Conservation (phyloP, 2,329 filamentous ascomycete species). For the Lecanicillium sp. region DNA sequence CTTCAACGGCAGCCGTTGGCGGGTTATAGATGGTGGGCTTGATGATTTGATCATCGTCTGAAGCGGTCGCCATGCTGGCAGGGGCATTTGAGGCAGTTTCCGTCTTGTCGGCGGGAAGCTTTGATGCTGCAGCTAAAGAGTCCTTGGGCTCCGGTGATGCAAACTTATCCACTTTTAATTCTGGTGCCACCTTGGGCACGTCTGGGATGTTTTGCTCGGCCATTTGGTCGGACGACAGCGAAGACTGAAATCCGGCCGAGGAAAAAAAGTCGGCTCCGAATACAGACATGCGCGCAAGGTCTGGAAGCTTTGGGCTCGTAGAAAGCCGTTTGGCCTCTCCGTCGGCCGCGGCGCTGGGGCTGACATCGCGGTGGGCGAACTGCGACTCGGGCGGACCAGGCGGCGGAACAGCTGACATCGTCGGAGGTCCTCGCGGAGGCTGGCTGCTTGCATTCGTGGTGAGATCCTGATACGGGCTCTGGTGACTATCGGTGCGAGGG, state of each 20-base stretch:
- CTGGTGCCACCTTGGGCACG: slow-evolving; percentile 5
- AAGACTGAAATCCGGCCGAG: slow-evolving; percentile 12
- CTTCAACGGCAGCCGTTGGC: background rate
- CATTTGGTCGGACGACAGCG: slow-evolving; percentile 16
- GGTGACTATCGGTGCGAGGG: slow-evolving; percentile 23
- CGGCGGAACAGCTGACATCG: background rate
- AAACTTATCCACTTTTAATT: slow-evolving; percentile 8
- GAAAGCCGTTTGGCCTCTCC: slow-evolving; percentile 32
- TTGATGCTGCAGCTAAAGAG: slow-evolving; percentile 5
- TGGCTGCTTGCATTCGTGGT: background rate
- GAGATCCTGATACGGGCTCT: slow-evolving; percentile 1
- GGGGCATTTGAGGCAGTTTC: background rate
- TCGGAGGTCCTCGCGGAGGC: background rate
- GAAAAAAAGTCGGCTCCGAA: slow-evolving; percentile 56
- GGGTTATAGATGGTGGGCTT: background rate
- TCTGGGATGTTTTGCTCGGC: slow-evolving; percentile 9
- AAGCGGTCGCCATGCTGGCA: background rate
- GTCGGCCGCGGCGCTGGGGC: slow-evolving; percentile 16
- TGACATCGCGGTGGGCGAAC: background rate
- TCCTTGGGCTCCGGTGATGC: background rate
- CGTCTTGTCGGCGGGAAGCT: background rate
- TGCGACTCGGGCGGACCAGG: background rate
- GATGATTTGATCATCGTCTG: background rate
- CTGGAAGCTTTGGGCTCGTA: slow-evolving; percentile 52
- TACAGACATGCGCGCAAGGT: slow-evolving; percentile 51